Percentiles rank a stretch among this genome's conserved stretches.
These are phyloP conservation scores for Saccharomycopsis crataegensis DNA, from an alignment of 1,139 yeast genomes.

Conservation along the genomic window DNA sequence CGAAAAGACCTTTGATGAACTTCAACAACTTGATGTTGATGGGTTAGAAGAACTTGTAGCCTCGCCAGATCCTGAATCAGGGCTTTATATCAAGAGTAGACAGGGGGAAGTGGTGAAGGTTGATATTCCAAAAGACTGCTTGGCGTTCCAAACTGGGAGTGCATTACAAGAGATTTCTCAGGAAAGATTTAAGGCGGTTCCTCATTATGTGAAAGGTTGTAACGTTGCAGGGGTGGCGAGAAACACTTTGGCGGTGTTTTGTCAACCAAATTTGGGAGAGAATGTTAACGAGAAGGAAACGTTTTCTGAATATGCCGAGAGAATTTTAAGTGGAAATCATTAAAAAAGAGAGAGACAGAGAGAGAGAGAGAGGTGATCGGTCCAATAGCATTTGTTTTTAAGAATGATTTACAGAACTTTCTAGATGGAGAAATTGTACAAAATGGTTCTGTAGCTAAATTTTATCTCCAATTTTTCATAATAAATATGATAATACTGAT, in stretches of 20 bases:
- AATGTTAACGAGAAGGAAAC: slow-evolving; percentile 37
- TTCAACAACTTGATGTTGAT: slow-evolving; percentile 2
- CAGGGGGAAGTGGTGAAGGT: slow-evolving; percentile 41
- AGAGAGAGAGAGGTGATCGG: not conserved
- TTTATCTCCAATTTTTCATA: too few relatives aligned
- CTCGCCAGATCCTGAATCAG: slow-evolving; percentile 42
- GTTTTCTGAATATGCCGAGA: slow-evolving; percentile 43
- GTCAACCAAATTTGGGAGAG: slow-evolving; percentile 54
- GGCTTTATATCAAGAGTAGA: slow-evolving; percentile 47
- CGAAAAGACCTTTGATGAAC: slow-evolving; percentile 9
- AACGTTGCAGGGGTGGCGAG: slow-evolving; percentile 35
- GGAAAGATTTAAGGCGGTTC: slow-evolving; percentile 51
- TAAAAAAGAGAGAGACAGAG: slow-evolving; percentile 19
- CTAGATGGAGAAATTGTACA: too few relatives aligned
- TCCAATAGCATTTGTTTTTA: not conserved
- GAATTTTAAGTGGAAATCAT: slow-evolving; percentile 34
- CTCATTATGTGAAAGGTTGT: slow-evolving; percentile 48
- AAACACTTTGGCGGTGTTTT: slow-evolving; percentile 56
- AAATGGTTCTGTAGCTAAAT: too few relatives aligned
- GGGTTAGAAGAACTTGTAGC: slow-evolving; percentile 24
- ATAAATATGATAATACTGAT: too few relatives aligned
- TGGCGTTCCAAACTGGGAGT: slow-evolving; percentile 63
- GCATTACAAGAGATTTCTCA: slow-evolving; percentile 47
- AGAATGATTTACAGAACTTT: not conserved
- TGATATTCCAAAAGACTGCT: slow-evolving; percentile 46